These are phyloP conservation scores for Lyophyllum semitale DNA, from an alignment of 768 basidiomycete species.

Conservation along the genomic window DNA sequence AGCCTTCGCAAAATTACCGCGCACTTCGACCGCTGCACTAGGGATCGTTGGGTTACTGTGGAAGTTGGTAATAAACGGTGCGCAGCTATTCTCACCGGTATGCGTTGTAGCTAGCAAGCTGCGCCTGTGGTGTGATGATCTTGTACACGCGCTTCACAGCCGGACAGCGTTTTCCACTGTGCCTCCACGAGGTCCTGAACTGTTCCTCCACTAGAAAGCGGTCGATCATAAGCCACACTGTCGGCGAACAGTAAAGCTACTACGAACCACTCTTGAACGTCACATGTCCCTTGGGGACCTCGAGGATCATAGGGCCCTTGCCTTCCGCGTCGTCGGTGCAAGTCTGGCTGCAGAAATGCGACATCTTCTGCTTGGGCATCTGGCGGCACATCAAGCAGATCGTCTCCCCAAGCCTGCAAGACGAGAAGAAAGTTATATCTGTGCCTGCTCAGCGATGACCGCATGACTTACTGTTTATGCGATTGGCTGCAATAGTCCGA, in stretches of 20 bases:
- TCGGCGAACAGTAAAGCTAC: too few relatives aligned
- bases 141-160: slow-evolving; percentile 65
- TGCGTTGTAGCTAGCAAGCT: slow-evolving; percentile 56
- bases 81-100: slow-evolving; percentile 49
- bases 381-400: slow-evolving; percentile 64
- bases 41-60: not conserved
- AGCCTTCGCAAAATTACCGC: slow-evolving; percentile 55
- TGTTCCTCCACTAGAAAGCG: slow-evolving; percentile 54
- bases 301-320: slow-evolving; percentile 57
- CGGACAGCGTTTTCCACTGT: slow-evolving; percentile 54
- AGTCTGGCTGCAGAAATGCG: slow-evolving; percentile 61
- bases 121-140: slow-evolving; percentile 51
- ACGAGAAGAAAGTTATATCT: not conserved
- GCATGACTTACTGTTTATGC: slow-evolving; percentile 49
- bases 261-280: slow-evolving; percentile 69
- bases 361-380: slow-evolving; percentile 52
- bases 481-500: slow-evolving; percentile 53
- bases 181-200: slow-evolving; percentile 72
- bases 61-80: not conserved
- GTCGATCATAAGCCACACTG: not conserved
- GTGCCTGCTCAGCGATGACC: not conserved
- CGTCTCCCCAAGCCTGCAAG: slow-evolving; percentile 43
- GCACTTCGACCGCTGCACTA: slow-evolving; percentile 57
- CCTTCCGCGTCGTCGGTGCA: slow-evolving; percentile 58
- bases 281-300: slow-evolving; percentile 58